Percentiles rank a stretch among this genome's conserved stretches.
Evolutionary conservation across 306 rosid genomes (phyloP).

Genomic region (Carpinus viminea): DNA sequence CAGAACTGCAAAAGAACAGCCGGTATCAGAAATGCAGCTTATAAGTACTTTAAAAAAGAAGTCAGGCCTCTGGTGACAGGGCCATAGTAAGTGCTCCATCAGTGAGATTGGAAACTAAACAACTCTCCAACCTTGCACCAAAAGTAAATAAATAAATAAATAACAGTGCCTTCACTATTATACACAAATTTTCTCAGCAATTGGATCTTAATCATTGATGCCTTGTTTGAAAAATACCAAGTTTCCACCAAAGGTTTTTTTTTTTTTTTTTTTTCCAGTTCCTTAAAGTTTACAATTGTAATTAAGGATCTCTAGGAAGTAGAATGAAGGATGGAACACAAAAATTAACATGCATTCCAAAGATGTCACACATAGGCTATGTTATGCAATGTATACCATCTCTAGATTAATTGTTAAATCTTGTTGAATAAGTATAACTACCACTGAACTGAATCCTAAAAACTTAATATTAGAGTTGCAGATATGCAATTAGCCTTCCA

Average conservation of each 20-base stretch:
- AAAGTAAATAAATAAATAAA: background rate
- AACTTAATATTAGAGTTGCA: background rate
- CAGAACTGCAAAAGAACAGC: constrained; percentile 62
- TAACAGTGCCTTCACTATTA: background rate
- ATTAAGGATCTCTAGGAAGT: background rate
- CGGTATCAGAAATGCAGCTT: constrained; percentile 17
- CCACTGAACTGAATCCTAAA: background rate
- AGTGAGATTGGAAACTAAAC: background rate
- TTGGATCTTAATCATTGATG: background rate
- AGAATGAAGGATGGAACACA: background rate
- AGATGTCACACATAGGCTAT: background rate
- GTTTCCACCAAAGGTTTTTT: background rate
- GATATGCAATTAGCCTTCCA: background rate
- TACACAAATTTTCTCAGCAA: background rate
- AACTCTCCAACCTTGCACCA: background rate
- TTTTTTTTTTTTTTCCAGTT: background rate
- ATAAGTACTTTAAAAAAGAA: background rate
- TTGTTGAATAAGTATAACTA: background rate
- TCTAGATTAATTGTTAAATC: background rate
- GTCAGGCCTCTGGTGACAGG: background rate
- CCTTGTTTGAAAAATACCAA: background rate
- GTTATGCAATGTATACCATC: background rate
- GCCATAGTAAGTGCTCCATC: background rate
- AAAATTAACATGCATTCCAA: background rate
- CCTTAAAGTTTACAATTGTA: background rate